These are phyloP conservation scores for Phytophthora hybrid DNA, from an alignment of 352 stramenopile species.

Conservation along the genomic window DNA sequence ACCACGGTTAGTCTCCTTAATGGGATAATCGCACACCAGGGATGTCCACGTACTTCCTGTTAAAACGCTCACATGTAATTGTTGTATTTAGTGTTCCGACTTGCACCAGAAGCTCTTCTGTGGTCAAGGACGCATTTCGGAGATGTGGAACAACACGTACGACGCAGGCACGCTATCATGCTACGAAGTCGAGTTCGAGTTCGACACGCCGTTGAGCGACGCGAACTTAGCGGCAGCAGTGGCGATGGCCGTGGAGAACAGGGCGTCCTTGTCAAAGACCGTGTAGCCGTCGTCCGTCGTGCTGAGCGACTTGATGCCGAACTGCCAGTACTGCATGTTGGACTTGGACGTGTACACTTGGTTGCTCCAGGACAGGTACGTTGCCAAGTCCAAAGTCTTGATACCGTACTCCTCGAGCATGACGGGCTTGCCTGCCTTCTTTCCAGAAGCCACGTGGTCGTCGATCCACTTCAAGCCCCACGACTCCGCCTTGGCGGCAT, in stretches of 20 bases:
- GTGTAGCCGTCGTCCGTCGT: slow-evolving; percentile 39
- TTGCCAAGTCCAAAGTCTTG: slow-evolving; percentile 32
- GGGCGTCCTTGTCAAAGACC: slow-evolving; percentile 33
- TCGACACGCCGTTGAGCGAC: slow-evolving; percentile 25
- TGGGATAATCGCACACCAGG: slow-evolving; percentile 14
- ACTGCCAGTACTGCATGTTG: slow-evolving; percentile 55
- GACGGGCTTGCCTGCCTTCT: slow-evolving; percentile 38
- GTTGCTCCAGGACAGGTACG: slow-evolving; percentile 43
- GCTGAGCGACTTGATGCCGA: slow-evolving; percentile 41
- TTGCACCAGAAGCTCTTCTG: too few species aligned
- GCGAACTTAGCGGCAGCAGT: slow-evolving; percentile 36
- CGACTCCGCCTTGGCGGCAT: slow-evolving; percentile 29
- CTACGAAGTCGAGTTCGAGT: slow-evolving; percentile 28
- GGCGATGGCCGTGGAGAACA: slow-evolving; percentile 35
- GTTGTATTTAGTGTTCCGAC: too few species aligned
- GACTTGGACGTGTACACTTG: slow-evolving; percentile 35
- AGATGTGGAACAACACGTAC: too few species aligned
- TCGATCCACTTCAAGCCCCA: slow-evolving; percentile 45
- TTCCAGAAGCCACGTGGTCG: slow-evolving; percentile 38
- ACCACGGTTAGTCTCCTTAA: not conserved
- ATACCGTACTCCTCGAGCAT: slow-evolving; percentile 45
- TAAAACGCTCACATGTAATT: too few species aligned
- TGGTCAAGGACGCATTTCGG: too few species aligned
- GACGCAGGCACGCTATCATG: too few species aligned
- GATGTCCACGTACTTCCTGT: slow-evolving; percentile 22